Evolutionary conservation across 2,329 filamentous ascomycete genomes (phyloP).

Genomic region (Phialophora expanda): DNA sequence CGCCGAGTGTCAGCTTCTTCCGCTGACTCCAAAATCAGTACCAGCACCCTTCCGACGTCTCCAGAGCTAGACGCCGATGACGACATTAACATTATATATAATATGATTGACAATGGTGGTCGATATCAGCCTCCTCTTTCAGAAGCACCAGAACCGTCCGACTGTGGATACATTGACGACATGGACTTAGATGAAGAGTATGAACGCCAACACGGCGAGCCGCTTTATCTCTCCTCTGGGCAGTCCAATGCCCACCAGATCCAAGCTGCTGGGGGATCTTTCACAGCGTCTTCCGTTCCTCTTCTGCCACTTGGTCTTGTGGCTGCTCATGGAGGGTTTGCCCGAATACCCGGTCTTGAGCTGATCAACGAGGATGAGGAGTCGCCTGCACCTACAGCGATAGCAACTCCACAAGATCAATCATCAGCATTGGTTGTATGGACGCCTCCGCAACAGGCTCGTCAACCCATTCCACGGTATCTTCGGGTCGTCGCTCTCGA

Average conservation of each 20-base stretch:
- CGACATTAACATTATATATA: not conserved
- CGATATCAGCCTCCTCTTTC: not conserved
- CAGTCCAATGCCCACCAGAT: not conserved
- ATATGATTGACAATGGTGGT: not conserved
- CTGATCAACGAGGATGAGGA: not conserved
- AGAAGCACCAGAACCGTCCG: not conserved
- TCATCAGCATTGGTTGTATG: not conserved
- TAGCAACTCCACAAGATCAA: not conserved
- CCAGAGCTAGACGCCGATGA: conserved; percentile 4
- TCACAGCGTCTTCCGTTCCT: not conserved
- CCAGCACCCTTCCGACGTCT: not conserved
- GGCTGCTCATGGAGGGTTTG: not conserved
- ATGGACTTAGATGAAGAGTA: conserved; percentile 2
- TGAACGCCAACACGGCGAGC: not conserved
- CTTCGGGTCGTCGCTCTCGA: not conserved
- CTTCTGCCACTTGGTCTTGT: not conserved
- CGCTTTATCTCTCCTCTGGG: not conserved
- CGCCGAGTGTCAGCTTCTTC: conserved; percentile 9
- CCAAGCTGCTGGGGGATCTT: not conserved
- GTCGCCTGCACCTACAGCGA: not conserved
- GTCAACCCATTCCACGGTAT: not conserved
- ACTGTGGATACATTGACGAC: not conserved
- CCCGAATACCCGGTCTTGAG: not conserved
- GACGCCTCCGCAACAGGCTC: not conserved
- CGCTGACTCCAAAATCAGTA: not conserved